Evolutionary conservation across 2,329 filamentous ascomycete genomes (phyloP).

Genomic region (Aspergillus sp.): DNA sequence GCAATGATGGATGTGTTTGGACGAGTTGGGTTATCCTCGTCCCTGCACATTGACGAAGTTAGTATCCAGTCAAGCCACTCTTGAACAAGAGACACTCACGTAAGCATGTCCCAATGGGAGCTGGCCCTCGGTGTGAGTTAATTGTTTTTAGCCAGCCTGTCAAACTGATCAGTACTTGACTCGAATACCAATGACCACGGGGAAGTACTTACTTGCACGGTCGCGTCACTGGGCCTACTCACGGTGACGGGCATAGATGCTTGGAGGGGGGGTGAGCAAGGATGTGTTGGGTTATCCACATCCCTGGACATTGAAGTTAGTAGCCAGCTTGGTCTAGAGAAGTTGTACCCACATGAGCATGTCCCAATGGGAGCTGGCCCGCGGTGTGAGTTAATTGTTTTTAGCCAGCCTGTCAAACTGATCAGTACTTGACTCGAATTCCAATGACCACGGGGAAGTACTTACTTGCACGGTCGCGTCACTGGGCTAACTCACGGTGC

Average conservation of each 20-base stretch:
- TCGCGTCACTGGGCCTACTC: conserved; percentile 12
- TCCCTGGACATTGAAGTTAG: neutral
- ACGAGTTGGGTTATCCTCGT: neutral
- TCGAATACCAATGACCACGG: neutral
- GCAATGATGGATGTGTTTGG: neutral
- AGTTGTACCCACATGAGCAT: neutral
- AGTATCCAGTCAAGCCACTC: conserved; percentile 6
- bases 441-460: neutral
- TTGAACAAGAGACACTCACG: neutral
- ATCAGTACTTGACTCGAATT: neutral
- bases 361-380: neutral
- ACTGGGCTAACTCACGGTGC: conserved; percentile 17
- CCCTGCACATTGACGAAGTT: neutral
- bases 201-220: conserved; percentile 12
- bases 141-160: conserved; percentile 17
- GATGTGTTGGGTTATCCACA: conserved; percentile 1
- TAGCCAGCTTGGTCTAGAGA: neutral
- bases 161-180: neutral
- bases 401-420: neutral
- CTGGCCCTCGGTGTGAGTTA: conserved; percentile 1
- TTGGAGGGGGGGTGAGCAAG: neutral
- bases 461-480: neutral
- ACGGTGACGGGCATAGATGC: neutral
- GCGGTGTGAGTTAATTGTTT: neutral
- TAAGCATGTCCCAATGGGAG: neutral